Percentiles rank a stretch among this genome's conserved stretches.
phyloP scores from a whole-genome alignment of 768 basidiomycete genomes.

The Cystoderma amianthinum region DNA sequence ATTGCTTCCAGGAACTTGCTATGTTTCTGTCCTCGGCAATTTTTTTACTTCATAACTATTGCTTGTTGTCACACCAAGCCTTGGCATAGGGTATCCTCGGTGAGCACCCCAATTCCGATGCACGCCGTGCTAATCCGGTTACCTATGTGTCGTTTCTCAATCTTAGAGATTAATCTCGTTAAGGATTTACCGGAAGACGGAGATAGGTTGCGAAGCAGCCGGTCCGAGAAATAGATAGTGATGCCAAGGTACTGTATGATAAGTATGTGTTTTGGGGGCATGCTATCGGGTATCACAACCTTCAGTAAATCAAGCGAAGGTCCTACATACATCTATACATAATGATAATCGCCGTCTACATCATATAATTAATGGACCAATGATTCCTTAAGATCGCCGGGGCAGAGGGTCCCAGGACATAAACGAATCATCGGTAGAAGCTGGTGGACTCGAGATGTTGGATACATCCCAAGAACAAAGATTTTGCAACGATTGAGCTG shows the following conservation, averaged over 20 bases:
- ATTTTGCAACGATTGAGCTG: conserved; percentile 12
- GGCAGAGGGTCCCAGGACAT: conserved; percentile 53
- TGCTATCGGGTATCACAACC: background rate
- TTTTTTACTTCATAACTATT: no score
- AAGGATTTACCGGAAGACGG: conserved; percentile 2
- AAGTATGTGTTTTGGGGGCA: background rate
- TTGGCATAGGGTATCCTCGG: no score
- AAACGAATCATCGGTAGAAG: conserved; percentile 46
- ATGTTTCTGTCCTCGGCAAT: no score
- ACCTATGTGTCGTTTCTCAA: background rate
- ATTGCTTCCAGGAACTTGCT: no score
- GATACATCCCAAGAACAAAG: conserved; percentile 24
- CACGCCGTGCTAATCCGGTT: conserved; percentile 4
- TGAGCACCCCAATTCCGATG: conserved; percentile 6
- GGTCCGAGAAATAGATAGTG: background rate
- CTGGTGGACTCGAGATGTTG: conserved; percentile 16
- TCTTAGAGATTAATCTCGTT: conserved; percentile 1
- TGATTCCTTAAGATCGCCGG: conserved; percentile 13
- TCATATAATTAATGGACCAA: conserved; percentile 1
- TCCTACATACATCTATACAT: background rate
- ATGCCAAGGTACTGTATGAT: background rate
- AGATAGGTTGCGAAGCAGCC: background rate
- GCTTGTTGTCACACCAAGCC: no score
- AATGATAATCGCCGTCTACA: background rate
- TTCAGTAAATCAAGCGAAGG: background rate